Base-by-base conservation (phyloP, 352 stramenopile genomes). In the Peronospora belbahrii region DNA sequence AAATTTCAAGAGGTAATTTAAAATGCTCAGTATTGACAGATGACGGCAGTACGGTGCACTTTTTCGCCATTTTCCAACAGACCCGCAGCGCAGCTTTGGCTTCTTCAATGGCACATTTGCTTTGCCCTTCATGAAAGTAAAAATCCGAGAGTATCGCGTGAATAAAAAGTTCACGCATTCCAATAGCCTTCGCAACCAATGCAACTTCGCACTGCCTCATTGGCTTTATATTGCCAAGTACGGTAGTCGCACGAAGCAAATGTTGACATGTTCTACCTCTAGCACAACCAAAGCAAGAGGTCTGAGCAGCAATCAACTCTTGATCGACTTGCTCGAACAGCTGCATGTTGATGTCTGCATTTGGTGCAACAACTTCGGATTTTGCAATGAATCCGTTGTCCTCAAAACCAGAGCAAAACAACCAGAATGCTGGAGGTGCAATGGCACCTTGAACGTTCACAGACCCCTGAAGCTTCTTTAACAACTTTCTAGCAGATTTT, bases 41-140 rank as follows among this genome's bases (percentile, higher is more conserved):
- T 2, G 42, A 49, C 5, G 44, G 40, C 3, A 47, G 23, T 4
- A 46, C 54, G 4, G 48, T 50, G 42, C 63, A 86, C 35, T 57
- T 79, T 44, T 63, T 78, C 5, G 62, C 60, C 14, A 88, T 36
- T 58, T 77, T 85, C 70, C 71, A 86, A 40, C 74, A 88, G 42
- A 88, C 67, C 6, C 64, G 74, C 2, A 88, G 50, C 13, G 74
- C 76, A 18, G 56, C 47, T 49, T 85, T 88, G 10, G 67, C 66
- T 48, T 85, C 67, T 10, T 37, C 37, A 24, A 88, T 71, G n/a
- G 77, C 70, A 15, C 44, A 45, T 13, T 59, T 49, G 9, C 49
- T 57, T 32, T 58, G 53, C 1, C 77, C 74, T 65, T 74, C 56
- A 2, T 43, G 53, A 51, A 86, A 84, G 33, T 69, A 33, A 32